Evolutionary conservation across 768 basidiomycete species (phyloP), one percentile per base, ranked within the genome.

Genomic region (Leccinum incarnatum): DNA sequence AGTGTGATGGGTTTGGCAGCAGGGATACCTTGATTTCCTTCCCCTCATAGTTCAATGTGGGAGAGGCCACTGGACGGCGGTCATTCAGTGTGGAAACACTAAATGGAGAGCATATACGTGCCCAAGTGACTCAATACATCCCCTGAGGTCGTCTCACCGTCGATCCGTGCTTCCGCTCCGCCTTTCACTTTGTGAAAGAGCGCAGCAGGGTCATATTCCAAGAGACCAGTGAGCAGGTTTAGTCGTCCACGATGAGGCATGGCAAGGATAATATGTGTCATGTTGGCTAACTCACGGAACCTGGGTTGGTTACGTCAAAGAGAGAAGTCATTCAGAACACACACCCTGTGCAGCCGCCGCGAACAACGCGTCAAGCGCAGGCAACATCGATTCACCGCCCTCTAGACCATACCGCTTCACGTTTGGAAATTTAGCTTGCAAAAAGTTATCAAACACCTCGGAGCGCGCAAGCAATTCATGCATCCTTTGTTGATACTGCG

Each of bases 341-440:
- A 21, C 53, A 86, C 87, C 82, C 65, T 76, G 73, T 3, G 90
- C 81, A 8, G 92, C 87, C 2, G 81, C 77, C 0, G 79, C 75
- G 65, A 97, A 92, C 17, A 97, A 72, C 0, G 83, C 77, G 59
- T 95, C 91, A 2, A 96, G 76, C 1, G 93, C 94, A 4, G 93
- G 89, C 25, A 97, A 74, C 94, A 96, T 95, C 3, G 91, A 93
- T 75, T 96, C 95, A 2, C 89, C 95, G 3, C 95, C 95, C 72
- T 97, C 94, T 37, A 95, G 79, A 0, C 91, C 93, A 71, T 93
- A 93, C 67, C 90, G 82, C 73, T 91, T 91, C 70, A 91, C 66
- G 73, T 93, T 95, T 1, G 94, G 93, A 68, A 95, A 96, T 72
- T 94, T 94, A 54, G 83, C 77, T 67, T 93, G 92, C 47, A 94